phyloP scores from a whole-genome alignment of 2,329 filamentous ascomycete genomes.

The Aspergillus viridinutans region DNA sequence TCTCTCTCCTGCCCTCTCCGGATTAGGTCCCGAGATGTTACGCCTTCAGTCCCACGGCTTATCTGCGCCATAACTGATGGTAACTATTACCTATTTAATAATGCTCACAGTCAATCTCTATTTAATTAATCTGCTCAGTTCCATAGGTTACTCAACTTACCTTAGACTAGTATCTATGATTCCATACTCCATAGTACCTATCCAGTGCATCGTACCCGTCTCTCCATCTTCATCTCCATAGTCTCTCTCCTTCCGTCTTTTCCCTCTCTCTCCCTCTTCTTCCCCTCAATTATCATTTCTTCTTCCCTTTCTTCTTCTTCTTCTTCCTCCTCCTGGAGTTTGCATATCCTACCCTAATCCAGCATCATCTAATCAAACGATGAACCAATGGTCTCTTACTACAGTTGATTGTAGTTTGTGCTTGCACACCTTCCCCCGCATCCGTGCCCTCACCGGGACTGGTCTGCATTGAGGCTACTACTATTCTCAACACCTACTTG shows the following conservation, averaged over 20 bases:
- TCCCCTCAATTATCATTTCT: not conserved
- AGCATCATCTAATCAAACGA: constrained; percentile 17
- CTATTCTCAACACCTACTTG: not conserved
- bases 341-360: not conserved
- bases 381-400: constrained; percentile 21
- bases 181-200: not conserved
- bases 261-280: not conserved
- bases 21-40: constrained; percentile 13
- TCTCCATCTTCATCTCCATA: not conserved
- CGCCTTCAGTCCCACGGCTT: constrained; percentile 3
- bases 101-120: not conserved
- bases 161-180: not conserved
- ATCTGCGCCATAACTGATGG: not conserved
- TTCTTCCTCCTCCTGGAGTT: not conserved
- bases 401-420: constrained; percentile 23
- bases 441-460: constrained; percentile 28
- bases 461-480: constrained; percentile 23
- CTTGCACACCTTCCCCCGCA: constrained; percentile 28
- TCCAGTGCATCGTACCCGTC: not conserved
- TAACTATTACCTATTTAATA: not conserved
- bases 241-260: not conserved
- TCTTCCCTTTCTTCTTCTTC: not conserved
- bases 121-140: not conserved
- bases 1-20: constrained; percentile 8
- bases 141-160: not conserved